Evolutionary conservation across 306 rosid genomes (phyloP).

Genomic region (Betula pendula): DNA sequence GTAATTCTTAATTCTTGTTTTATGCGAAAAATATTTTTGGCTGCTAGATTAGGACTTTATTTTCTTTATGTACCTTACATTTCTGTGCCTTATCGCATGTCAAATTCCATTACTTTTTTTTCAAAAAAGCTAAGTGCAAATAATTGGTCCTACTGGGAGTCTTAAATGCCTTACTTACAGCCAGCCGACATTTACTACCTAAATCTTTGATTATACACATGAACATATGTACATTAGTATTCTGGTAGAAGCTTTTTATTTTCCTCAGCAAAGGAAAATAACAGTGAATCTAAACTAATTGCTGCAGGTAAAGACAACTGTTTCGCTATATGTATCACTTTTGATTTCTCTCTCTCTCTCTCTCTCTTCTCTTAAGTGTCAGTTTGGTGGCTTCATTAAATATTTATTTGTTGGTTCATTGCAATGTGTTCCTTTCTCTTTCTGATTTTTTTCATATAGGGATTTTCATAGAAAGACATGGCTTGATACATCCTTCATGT

Average conservation of each 20-base stretch:
- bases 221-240: neutral
- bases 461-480: neutral
- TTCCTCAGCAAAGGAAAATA: neutral
- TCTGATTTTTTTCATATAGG: neutral
- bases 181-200: neutral
- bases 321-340: neutral
- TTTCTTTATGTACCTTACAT: neutral
- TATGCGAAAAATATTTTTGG: neutral
- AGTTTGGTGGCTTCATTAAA: neutral
- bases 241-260: neutral
- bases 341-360: neutral
- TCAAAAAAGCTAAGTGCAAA: neutral
- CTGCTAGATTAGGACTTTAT: neutral
- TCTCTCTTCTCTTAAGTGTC: neutral
- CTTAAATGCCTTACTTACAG: neutral
- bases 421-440: neutral
- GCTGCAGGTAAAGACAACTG: neutral
- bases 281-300: neutral
- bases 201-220: neutral
- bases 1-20: slow-evolving; percentile 45
- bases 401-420: neutral
- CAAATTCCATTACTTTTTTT: neutral
- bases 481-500: neutral
- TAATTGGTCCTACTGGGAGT: neutral
- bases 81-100: neutral